phyloP scores from a whole-genome alignment of 148 eudicot genomes.

The Drosera capensis region DNA sequence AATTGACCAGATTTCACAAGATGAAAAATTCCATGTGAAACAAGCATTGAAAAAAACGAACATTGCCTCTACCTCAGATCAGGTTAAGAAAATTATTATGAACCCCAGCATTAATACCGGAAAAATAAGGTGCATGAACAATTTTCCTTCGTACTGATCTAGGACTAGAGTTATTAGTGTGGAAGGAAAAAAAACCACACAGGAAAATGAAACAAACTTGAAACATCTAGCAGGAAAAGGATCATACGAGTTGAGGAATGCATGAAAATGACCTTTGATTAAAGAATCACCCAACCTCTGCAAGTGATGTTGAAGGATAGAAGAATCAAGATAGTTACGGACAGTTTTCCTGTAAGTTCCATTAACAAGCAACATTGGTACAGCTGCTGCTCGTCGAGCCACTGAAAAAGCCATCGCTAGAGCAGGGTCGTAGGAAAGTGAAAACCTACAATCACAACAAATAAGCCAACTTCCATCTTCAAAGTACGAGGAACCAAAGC shows the following conservation, averaged over 20 bases:
- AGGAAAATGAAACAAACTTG: background rate
- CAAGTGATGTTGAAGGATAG: conserved; percentile 92
- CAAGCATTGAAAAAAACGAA: too few relatives aligned
- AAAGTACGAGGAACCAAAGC: too few relatives aligned
- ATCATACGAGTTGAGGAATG: background rate
- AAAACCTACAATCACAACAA: conserved; percentile 32
- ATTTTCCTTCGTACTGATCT: background rate
- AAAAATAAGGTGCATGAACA: background rate
- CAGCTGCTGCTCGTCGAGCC: conserved; percentile 83
- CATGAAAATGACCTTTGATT: conserved; percentile 49
- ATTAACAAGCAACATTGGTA: conserved; percentile 77
- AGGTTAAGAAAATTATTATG: too few relatives aligned
- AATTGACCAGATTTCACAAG: too few relatives aligned
- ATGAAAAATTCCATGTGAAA: too few relatives aligned
- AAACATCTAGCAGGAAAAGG: background rate
- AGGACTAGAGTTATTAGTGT: background rate
- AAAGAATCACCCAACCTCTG: conserved; percentile 60
- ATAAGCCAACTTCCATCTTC: background rate
- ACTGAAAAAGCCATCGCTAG: conserved; percentile 98
- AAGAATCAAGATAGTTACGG: conserved; percentile 79
- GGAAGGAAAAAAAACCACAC: too few relatives aligned
- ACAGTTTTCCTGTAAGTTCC: conserved; percentile 79
- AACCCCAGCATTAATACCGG: too few relatives aligned
- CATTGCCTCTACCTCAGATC: too few relatives aligned
- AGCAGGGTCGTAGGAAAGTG: conserved; percentile 90